These are phyloP conservation scores for Lactifluus pinguis DNA, from an alignment of 768 basidiomycete species.

Conservation along the genomic window DNA sequence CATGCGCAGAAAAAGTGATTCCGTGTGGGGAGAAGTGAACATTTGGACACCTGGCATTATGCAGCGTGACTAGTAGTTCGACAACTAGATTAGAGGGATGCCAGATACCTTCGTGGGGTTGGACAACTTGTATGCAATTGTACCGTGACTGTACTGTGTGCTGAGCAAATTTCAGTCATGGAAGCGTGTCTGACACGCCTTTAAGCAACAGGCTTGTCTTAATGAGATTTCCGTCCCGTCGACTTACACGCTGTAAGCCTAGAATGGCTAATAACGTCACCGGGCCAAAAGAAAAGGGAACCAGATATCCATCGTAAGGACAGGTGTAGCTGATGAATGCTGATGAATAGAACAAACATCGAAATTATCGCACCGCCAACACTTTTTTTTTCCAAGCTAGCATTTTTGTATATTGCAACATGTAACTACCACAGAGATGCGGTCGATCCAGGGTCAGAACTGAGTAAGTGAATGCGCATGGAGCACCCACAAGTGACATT, in stretches of 20 bases:
- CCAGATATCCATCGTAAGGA: slow-evolving; percentile 2
- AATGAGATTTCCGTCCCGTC: slow-evolving; percentile 37
- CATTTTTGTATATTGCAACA: no score
- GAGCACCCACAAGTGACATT: no score
- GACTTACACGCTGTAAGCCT: slow-evolving; percentile 45
- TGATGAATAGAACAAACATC: neutral
- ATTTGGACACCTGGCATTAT: neutral
- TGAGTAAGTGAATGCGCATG: no score
- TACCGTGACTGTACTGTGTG: neutral
- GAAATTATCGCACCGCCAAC: neutral
- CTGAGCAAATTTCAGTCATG: neutral
- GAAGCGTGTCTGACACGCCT: neutral
- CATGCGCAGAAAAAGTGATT: neutral
- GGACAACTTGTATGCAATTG: neutral
- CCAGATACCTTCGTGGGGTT: neutral
- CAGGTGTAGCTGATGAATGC: slow-evolving; percentile 5
- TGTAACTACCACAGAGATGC: no score
- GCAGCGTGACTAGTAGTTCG: neutral
- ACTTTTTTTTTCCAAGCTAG: neutral
- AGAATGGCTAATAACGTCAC: neutral
- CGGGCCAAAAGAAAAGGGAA: neutral
- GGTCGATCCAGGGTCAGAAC: no score
- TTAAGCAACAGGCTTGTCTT: slow-evolving; percentile 57
- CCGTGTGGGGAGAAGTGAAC: neutral
- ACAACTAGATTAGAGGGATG: neutral